Evolutionary conservation across 257 asterid genomes (phyloP).

Genomic region (Prunella vulgaris): DNA sequence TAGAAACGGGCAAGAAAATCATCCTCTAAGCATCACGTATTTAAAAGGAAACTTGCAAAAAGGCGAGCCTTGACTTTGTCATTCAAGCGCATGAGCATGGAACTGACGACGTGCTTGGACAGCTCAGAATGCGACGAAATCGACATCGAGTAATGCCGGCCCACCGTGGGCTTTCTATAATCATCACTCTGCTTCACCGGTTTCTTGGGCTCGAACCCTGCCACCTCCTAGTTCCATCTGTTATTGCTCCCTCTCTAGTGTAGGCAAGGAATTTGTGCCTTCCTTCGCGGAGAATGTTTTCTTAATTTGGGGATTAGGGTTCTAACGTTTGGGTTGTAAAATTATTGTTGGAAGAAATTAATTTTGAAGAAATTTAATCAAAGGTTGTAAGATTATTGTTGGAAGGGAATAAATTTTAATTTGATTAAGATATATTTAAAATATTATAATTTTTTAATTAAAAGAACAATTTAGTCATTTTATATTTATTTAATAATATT

Average conservation of each 20-base stretch:
- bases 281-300: too few species aligned
- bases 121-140: slow-evolving; percentile 61
- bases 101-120: slow-evolving; percentile 48
- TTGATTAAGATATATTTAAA: too few species aligned
- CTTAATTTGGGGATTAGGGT: too few species aligned
- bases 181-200: slow-evolving; percentile 62
- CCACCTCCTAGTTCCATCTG: slow-evolving; percentile 98
- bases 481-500: too few species aligned
- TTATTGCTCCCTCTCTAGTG: slow-evolving; percentile 56
- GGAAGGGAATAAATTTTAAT: too few species aligned
- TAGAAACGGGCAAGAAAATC: neutral
- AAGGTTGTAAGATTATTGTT: too few species aligned
- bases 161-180: slow-evolving; percentile 35
- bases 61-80: slow-evolving; percentile 72
- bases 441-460: too few species aligned
- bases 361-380: too few species aligned
- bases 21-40: neutral
- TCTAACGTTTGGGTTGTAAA: too few species aligned
- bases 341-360: too few species aligned
- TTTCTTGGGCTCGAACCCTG: slow-evolving; percentile 86
- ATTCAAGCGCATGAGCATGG: slow-evolving; percentile 63
- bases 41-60: neutral
- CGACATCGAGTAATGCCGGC: slow-evolving; percentile 79
- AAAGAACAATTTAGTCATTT: too few species aligned
- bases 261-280: too few species aligned